Percentiles rank a stretch among this genome's conserved stretches.
Conservation (phyloP, 441 rosid genomes). For the Gossypium schwendimanii region DNA sequence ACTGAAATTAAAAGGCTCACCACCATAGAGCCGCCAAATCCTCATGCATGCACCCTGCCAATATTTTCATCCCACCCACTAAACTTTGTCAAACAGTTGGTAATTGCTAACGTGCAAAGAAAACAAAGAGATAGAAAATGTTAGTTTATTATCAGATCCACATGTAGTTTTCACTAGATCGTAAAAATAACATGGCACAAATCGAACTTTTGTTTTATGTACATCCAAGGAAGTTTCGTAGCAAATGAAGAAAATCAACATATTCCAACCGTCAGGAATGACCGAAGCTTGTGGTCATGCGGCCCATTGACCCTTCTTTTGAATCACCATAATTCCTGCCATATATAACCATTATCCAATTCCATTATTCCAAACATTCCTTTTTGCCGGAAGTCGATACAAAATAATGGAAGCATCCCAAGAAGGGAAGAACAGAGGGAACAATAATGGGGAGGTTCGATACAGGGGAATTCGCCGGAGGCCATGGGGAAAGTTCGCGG, state of each 20-base stretch:
- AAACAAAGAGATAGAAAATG: not conserved
- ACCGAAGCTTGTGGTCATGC: constrained; percentile 13
- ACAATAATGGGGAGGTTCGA: constrained; percentile 24
- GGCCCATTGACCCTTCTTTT: not conserved
- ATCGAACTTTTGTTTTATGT: not conserved
- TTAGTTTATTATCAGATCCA: not conserved
- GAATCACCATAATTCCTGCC: not conserved
- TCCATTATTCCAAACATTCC: not conserved
- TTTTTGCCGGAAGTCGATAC: not conserved
- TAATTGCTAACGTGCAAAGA: not conserved
- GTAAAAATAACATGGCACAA: not conserved
- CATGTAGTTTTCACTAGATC: not conserved
- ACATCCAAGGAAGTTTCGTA: constrained; percentile 17
- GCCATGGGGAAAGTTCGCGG: constrained; percentile 79
- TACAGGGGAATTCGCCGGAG: constrained; percentile 64
- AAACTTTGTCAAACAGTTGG: not conserved
- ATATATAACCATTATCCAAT: not conserved
- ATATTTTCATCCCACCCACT: not conserved
- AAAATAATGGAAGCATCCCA: constrained; percentile 18
- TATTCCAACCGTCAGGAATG: constrained; percentile 27
- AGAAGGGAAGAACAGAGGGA: constrained; percentile 6
- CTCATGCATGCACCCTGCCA: constrained; percentile 3
- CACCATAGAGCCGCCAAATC: not conserved
- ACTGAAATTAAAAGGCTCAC: not conserved
- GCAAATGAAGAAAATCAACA: not conserved